These are phyloP conservation scores for Cutaneotrichosporon spelunceum DNA, from an alignment of 1,284 basidiomycete species.

Conservation along the genomic window DNA sequence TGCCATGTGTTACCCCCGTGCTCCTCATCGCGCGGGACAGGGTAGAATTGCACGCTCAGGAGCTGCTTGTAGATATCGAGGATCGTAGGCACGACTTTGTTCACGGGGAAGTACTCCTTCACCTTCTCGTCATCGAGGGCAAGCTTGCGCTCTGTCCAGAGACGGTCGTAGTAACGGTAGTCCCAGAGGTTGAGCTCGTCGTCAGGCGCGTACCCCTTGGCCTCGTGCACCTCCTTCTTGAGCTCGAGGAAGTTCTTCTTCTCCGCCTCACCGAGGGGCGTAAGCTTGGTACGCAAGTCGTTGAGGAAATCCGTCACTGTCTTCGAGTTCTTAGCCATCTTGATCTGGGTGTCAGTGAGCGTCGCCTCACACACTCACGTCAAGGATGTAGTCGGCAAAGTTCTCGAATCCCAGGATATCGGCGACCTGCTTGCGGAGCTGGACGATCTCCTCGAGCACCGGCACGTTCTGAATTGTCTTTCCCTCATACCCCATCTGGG, in stretches of 20 bases:
- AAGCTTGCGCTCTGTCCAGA: slow-evolving; percentile 25
- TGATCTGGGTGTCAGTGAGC: slow-evolving; percentile 13
- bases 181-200: slow-evolving; percentile 26
- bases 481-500: slow-evolving; percentile 22
- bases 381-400: slow-evolving; percentile 26
- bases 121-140: slow-evolving; percentile 27
- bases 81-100: slow-evolving; percentile 26
- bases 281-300: slow-evolving; percentile 23
- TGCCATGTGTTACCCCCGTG: slow-evolving; percentile 24
- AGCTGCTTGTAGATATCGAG: slow-evolving; percentile 28
- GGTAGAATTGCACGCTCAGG: slow-evolving; percentile 24
- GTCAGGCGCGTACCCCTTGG: slow-evolving; percentile 16
- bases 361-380: slow-evolving; percentile 3
- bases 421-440: slow-evolving; percentile 23
- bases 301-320: slow-evolving; percentile 21
- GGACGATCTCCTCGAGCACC: slow-evolving; percentile 22
- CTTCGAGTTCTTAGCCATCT: slow-evolving; percentile 29
- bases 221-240: slow-evolving; percentile 23
- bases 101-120: slow-evolving; percentile 29
- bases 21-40: slow-evolving; percentile 15
- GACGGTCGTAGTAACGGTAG: slow-evolving; percentile 29
- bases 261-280: slow-evolving; percentile 23
- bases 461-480: slow-evolving; percentile 22
- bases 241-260: slow-evolving; percentile 20
- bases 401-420: slow-evolving; percentile 22